phyloP scores from a whole-genome alignment of 2,329 filamentous ascomycete genomes.

The Emericellopsis cladophorae region DNA sequence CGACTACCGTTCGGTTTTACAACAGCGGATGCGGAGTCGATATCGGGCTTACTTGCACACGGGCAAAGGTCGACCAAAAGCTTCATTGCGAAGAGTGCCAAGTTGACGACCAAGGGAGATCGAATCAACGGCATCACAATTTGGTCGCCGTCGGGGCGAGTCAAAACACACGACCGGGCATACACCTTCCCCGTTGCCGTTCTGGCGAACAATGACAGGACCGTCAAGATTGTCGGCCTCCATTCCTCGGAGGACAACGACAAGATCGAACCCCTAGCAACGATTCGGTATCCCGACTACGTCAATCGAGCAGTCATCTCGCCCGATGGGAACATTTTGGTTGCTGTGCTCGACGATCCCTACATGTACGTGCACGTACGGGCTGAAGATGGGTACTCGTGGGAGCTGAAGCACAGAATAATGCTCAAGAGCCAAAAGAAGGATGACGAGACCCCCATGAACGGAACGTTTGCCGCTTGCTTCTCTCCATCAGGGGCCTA shows the following conservation, averaged over 20 bases:
- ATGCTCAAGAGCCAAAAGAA: constrained; percentile 45
- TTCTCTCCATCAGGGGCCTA: constrained; percentile 62
- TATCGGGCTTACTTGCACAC: constrained; percentile 23
- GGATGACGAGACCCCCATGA: constrained; percentile 39
- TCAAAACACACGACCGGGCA: constrained; percentile 13
- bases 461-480: constrained; percentile 65
- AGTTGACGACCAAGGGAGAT: constrained; percentile 35
- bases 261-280: constrained; percentile 46
- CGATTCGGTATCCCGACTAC: constrained; percentile 64
- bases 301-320: constrained; percentile 95
- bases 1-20: constrained; percentile 17
- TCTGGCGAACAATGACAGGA: constrained; percentile 84
- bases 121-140: constrained; percentile 56
- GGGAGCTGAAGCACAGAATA: constrained; percentile 37
- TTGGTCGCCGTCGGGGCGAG: constrained; percentile 37
- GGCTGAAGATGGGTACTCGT: constrained; percentile 23
- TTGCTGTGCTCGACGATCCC: constrained; percentile 79
- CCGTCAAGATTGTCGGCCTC: constrained; percentile 73
- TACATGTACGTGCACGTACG: constrained; percentile 73
- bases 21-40: constrained; percentile 17
- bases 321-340: constrained; percentile 67
- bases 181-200: constrained; percentile 50
- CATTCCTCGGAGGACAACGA: constrained; percentile 37
- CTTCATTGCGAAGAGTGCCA: constrained; percentile 35
- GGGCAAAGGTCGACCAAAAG: constrained; percentile 27